Conservation (phyloP, 2,329 filamentous ascomycete species). For the Fusarium humuli region DNA sequence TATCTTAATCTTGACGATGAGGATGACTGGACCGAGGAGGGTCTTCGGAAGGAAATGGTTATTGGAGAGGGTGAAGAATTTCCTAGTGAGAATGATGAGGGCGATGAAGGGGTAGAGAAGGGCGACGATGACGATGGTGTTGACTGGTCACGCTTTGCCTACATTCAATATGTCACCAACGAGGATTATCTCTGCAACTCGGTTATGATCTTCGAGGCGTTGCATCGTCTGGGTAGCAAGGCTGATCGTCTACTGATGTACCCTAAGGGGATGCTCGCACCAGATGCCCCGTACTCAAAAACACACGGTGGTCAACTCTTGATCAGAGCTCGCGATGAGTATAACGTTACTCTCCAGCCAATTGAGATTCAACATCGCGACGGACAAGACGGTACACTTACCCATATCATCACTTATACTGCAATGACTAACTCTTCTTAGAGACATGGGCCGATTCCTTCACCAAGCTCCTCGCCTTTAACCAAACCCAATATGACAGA, state of each 20-base stretch:
- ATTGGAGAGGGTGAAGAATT: not conserved
- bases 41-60: not conserved
- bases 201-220: conserved; percentile 61
- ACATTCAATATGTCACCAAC: conserved; percentile 63
- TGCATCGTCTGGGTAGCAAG: conserved; percentile 56
- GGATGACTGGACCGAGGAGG: not conserved
- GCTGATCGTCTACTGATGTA: conserved; percentile 62
- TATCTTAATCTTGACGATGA: not conserved
- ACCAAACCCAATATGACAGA: conserved; percentile 68
- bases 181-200: conserved; percentile 62
- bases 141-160: conserved; percentile 54
- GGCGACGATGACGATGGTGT: not conserved
- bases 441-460: conserved; percentile 73
- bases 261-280: conserved; percentile 53
- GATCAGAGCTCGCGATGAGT: conserved; percentile 57
- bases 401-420: accelerated
- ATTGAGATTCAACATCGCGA: conserved; percentile 55
- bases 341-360: conserved; percentile 58
- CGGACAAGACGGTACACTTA: conserved; percentile 51
- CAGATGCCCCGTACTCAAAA: conserved; percentile 15
- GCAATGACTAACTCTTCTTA: conserved; percentile 7
- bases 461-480: conserved; percentile 77
- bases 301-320: conserved; percentile 45
- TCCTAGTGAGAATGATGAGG: not conserved
- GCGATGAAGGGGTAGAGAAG: not conserved